phyloP scores from a whole-genome alignment of 78 protist genomes.

The Dictyostelium capitatum region DNA sequence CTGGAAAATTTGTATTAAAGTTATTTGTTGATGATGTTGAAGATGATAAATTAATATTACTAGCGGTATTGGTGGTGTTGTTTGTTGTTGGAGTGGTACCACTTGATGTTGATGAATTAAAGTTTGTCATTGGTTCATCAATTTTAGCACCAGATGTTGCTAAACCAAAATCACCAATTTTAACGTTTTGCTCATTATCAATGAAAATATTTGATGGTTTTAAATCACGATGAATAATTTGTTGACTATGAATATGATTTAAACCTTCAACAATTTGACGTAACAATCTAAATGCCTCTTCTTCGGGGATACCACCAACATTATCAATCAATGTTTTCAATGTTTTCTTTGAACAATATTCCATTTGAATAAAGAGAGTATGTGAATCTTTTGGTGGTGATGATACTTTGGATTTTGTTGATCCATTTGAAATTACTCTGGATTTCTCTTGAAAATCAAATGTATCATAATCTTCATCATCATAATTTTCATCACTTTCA shows the following conservation, averaged over 20 bases:
- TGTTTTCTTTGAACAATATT: conserved; percentile 83
- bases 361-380: conserved; percentile 88
- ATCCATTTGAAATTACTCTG: not conserved
- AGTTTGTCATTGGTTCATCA: not conserved
- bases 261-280: conserved; percentile 87
- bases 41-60: not conserved
- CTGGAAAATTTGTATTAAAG: not conserved
- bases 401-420: conserved; percentile 10
- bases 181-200: conserved; percentile 77
- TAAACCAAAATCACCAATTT: conserved; percentile 85
- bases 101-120: not conserved
- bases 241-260: conserved; percentile 82
- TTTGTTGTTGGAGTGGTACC: not conserved
- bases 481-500: conserved; percentile 21
- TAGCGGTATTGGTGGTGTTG: not conserved
- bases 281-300: conserved; percentile 70
- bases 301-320: conserved; percentile 57
- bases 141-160: conserved; percentile 13
- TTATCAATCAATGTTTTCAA: conserved; percentile 40
- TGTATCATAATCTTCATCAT: conserved; percentile 32
- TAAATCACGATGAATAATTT: conserved; percentile 85
- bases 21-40: not conserved
- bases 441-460: not conserved
- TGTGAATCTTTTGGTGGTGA: conserved; percentile 55
- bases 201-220: conserved; percentile 84